phyloP scores from a whole-genome alignment of 2,329 filamentous ascomycete genomes.

The Neoscytalidium dimidiatum region DNA sequence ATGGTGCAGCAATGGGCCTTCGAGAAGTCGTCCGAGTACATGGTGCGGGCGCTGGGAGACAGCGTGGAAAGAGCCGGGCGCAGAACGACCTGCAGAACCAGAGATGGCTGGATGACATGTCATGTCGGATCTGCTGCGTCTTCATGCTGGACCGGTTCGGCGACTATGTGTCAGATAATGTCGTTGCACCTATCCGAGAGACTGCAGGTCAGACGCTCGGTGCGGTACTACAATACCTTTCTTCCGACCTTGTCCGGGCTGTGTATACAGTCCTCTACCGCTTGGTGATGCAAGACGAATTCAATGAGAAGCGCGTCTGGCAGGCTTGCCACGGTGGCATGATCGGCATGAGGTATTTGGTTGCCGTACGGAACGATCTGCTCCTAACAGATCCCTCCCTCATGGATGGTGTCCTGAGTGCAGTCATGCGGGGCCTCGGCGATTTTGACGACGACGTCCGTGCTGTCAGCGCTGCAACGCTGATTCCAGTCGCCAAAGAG shows the following conservation, averaged over 20 bases:
- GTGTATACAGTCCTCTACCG: slow-evolving; percentile 84
- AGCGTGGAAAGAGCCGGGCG: slow-evolving; percentile 65
- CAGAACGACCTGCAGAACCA: slow-evolving; percentile 82
- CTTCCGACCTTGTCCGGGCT: slow-evolving; percentile 74
- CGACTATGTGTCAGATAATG: slow-evolving; percentile 96
- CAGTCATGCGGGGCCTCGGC: slow-evolving; percentile 91
- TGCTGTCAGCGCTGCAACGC: slow-evolving; percentile 93
- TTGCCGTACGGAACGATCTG: slow-evolving; percentile 90
- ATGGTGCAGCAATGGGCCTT: slow-evolving; percentile 93
- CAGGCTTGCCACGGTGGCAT: slow-evolving; percentile 97
- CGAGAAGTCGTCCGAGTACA: slow-evolving; percentile 92
- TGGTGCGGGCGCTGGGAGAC: slow-evolving; percentile 80
- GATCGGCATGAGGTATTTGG: slow-evolving; percentile 93
- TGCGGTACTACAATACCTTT: slow-evolving; percentile 82
- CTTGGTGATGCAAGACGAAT: slow-evolving; percentile 88
- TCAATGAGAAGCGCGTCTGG: slow-evolving; percentile 77
- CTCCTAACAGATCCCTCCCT: slow-evolving; percentile 80
- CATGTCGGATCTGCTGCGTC: slow-evolving; percentile 92
- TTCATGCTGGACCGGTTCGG: slow-evolving; percentile 97
- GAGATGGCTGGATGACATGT: slow-evolving; percentile 88
- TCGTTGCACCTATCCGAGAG: slow-evolving; percentile 92
- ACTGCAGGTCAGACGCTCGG: slow-evolving; percentile 93
- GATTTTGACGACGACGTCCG: slow-evolving; percentile 95
- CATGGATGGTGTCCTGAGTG: slow-evolving; percentile 88
- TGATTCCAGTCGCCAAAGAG: slow-evolving; percentile 94